Evolutionary conservation across 1,284 basidiomycete species (phyloP).

Genomic region (Ceratobasidium sp.): DNA sequence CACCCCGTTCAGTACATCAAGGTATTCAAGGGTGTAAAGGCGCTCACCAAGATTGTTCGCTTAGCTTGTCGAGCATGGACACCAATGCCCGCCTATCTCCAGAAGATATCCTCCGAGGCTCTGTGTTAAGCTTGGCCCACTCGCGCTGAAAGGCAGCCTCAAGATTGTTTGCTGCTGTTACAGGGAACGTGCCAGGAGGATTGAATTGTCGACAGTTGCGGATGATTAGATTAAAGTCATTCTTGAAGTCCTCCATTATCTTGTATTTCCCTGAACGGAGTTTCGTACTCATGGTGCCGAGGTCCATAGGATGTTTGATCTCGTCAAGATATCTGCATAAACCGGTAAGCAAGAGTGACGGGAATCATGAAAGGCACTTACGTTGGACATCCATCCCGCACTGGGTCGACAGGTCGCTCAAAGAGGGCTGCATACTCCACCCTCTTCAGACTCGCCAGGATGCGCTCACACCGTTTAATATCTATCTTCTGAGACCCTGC

Average conservation of each 20-base stretch:
- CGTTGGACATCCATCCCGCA: slow-evolving; percentile 86
- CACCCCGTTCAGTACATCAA: slow-evolving; percentile 30
- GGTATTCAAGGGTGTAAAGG: slow-evolving; percentile 14
- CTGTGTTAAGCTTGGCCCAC: slow-evolving; percentile 81
- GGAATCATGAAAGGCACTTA: slow-evolving; percentile 58
- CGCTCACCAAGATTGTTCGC: slow-evolving; percentile 77
- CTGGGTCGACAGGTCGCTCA: slow-evolving; percentile 85
- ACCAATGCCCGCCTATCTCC: slow-evolving; percentile 85
- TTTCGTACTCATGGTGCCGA: slow-evolving; percentile 84
- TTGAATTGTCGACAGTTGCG: slow-evolving; percentile 92
- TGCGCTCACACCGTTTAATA: slow-evolving; percentile 54
- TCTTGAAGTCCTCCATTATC: slow-evolving; percentile 83
- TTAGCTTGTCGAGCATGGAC: slow-evolving; percentile 74
- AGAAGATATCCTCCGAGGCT: slow-evolving; percentile 71
- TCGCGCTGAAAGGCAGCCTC: slow-evolving; percentile 85
- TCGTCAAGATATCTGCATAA: slow-evolving; percentile 86
- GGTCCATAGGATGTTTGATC: slow-evolving; percentile 95
- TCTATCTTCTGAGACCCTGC: slow-evolving; percentile 57
- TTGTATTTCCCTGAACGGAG: slow-evolving; percentile 74
- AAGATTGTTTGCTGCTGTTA: slow-evolving; percentile 74
- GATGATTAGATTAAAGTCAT: slow-evolving; percentile 87
- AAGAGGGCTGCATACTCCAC: slow-evolving; percentile 82
- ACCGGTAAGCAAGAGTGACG: slow-evolving; percentile 23
- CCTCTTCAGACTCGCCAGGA: slow-evolving; percentile 63
- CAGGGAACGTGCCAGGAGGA: slow-evolving; percentile 79